Evolutionary conservation across 805 yeast genomes (phyloP).

Genomic region (Kregervanrija delftensis): DNA sequence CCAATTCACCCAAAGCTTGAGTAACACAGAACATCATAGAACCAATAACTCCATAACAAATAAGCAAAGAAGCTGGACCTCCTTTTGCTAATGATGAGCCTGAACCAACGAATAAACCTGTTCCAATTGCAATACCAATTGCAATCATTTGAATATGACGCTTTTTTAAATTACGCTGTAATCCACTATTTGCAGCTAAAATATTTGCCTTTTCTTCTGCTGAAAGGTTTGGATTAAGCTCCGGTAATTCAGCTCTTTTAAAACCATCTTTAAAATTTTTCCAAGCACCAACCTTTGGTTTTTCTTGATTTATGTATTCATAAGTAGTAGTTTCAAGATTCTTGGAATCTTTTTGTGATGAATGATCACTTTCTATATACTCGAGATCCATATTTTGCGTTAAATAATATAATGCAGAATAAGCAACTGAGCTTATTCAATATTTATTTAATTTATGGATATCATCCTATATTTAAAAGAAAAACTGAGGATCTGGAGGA

Average conservation of each 20-base stretch:
- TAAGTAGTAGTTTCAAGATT: too few species aligned
- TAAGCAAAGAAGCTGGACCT: conserved; percentile 62
- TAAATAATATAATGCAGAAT: too few species aligned
- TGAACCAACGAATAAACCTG: conserved; percentile 70
- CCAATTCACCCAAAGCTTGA: conserved; percentile 55
- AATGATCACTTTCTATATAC: too few species aligned
- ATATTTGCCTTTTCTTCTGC: conserved; percentile 37
- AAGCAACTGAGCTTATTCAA: too few species aligned
- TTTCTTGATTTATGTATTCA: too few species aligned
- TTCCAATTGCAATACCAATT: conserved; percentile 73
- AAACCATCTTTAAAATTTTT: conserved; percentile 16
- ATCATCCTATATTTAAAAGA: too few species aligned
- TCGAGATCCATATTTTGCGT: too few species aligned
- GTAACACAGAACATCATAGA: conserved; percentile 50
- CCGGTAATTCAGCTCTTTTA: conserved; percentile 22
- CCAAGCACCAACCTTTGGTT: conserved; percentile 2
- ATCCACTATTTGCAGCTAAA: conserved; percentile 36
- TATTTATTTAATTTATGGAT: too few species aligned
- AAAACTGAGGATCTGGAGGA: too few species aligned
- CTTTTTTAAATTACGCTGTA: conserved; percentile 42
- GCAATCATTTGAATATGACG: conserved; percentile 75
- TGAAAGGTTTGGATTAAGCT: conserved; percentile 32
- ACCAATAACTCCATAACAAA: conserved; percentile 51
- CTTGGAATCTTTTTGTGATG: too few species aligned
- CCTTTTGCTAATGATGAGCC: conserved; percentile 51